Conservation (phyloP, 106 monocot genomes). For the Acorus gramineus region DNA sequence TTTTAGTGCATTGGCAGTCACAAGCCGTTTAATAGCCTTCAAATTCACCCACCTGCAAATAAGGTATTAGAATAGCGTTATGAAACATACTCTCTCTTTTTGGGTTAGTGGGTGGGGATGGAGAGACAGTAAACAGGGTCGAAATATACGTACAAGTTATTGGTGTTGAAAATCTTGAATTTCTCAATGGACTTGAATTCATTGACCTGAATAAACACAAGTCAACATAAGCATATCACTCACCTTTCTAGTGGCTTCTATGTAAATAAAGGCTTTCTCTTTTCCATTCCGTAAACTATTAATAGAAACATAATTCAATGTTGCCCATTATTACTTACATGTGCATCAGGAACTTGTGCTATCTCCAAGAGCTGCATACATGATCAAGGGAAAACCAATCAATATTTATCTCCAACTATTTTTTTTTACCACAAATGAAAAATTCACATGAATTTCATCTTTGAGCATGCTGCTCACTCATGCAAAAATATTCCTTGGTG, state of each 20-base stretch:
- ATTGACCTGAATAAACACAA: conserved; percentile 48
- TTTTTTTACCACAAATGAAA: not conserved
- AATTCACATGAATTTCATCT: too few species aligned
- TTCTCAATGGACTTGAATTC: conserved; percentile 99
- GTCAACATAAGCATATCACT: conserved; percentile 1
- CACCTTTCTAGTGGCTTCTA: not conserved
- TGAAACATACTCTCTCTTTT: too few species aligned
- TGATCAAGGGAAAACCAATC: not conserved
- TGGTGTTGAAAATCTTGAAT: conserved; percentile 99
- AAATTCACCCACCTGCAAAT: conserved; percentile 76
- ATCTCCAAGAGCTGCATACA: conserved; percentile 85
- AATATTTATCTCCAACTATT: not conserved
- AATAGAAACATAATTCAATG: not conserved
- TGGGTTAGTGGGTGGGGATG: too few species aligned
- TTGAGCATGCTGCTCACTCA: too few species aligned
- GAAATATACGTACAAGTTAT: conserved; percentile 63
- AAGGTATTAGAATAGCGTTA: too few species aligned
- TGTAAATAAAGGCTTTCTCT: not conserved
- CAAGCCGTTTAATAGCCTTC: conserved; percentile 89
- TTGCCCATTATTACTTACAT: conserved; percentile 41
- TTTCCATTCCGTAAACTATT: not conserved
- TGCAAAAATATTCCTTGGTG: too few species aligned
- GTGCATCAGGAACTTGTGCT: conserved; percentile 93
- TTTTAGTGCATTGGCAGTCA: conserved; percentile 85
- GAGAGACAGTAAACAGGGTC: too few species aligned